Base-by-base conservation (phyloP, 306 rosid genomes). In the Cucurbita pepo region DNA sequence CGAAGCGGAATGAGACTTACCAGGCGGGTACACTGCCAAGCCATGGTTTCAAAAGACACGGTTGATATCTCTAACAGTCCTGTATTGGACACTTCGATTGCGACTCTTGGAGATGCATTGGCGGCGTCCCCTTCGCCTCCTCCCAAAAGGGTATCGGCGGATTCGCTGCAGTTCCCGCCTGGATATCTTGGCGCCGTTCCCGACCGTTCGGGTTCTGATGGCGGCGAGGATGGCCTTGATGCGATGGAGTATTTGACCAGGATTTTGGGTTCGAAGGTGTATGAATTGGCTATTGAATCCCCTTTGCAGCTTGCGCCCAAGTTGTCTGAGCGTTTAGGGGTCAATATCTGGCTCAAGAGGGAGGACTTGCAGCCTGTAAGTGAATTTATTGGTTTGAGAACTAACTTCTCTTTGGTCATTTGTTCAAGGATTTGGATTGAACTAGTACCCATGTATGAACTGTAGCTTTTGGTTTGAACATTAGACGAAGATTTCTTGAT, bases 361-460 rank as follows among this genome's bases (percentile, higher is more conserved):
- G 99, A 94, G 77, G 99, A 94, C 56, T 77, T 94, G 74, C 95
- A 91, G 77, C 96, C 97, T 0, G 99, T 94, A 57, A 80, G 96
- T 83, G 12, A 51, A 5, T 41, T 61, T 8, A 14, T 38, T 15
- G 10, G 16, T 18, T 13, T 71, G 37, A n/a, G 55, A 51, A 1
- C 5, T 16, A 5, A 19, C 0, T 13, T 72, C 19, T 22, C 25
- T 55, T 71, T 71, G 60, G 13, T 10, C 65, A 62, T 30, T 69
- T 54, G 40, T 67, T 44, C 43, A 22, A 22, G 43, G 56, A 45
- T 67, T 48, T 14, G 48, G 44, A 22, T 41, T 69, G 37, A 67
- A 44, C 41, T 45, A 21, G 22, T 22, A 4, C 44, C 57, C 57
- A 48, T 50, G 6, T 19, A 5, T 66, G 37, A 13, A 45, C 45